phyloP scores from a whole-genome alignment of 495 filamentous ascomycete genomes.

The Xylaria scruposa region DNA sequence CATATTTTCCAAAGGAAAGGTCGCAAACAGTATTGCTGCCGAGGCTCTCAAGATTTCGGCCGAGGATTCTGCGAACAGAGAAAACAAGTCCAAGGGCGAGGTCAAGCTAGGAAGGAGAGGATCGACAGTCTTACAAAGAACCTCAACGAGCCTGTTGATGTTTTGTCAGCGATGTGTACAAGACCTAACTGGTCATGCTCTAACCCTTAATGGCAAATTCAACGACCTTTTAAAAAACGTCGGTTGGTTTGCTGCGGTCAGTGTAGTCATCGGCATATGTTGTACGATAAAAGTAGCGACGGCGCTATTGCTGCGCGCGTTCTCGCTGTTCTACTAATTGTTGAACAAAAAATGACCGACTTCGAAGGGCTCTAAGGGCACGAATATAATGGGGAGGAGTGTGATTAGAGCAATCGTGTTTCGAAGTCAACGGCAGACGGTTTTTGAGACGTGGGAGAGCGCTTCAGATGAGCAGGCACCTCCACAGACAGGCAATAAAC shows the following conservation, averaged over 20 bases:
- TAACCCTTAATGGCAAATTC: too few species aligned
- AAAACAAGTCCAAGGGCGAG: too few species aligned
- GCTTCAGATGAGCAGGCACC: not conserved
- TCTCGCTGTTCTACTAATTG: not conserved
- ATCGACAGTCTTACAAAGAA: too few species aligned
- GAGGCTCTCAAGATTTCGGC: not conserved
- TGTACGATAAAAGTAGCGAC: not conserved
- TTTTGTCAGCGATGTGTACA: too few species aligned
- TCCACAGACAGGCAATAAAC: not conserved
- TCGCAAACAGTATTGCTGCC: conserved; percentile 8
- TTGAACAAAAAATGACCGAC: not conserved
- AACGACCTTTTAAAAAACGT: not conserved
- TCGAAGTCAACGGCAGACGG: too few species aligned
- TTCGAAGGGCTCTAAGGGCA: not conserved
- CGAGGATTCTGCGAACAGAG: not conserved
- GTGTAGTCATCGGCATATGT: too few species aligned
- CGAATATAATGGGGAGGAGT: not conserved
- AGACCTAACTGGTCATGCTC: too few species aligned
- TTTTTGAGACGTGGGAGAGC: too few species aligned
- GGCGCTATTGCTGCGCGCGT: not conserved
- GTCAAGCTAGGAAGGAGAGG: too few species aligned
- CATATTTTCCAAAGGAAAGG: not conserved
- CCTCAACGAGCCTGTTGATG: too few species aligned
- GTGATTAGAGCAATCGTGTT: not conserved
- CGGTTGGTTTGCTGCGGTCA: not conserved